Evolutionary conservation across 1,139 yeast genomes (phyloP).

Genomic region (Meyerozyma elateridarum): DNA sequence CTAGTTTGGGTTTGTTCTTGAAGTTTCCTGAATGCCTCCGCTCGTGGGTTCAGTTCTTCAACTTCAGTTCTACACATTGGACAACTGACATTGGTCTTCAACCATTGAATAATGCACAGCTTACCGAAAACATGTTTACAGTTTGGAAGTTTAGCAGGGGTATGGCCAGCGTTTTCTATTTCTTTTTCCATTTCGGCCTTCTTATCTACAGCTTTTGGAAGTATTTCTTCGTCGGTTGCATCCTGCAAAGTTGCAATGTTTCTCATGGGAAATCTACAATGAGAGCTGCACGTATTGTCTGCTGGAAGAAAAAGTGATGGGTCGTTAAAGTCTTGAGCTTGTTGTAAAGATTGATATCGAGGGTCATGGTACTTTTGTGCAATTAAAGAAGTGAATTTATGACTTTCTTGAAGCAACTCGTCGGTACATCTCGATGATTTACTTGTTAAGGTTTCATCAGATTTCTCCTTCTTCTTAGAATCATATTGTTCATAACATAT

Average conservation of each 20-base stretch:
- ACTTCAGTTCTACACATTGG: constrained; percentile 46
- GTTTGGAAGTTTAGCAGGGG: constrained; percentile 41
- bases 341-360: constrained; percentile 9
- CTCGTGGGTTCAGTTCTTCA: constrained; percentile 24
- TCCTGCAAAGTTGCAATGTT: constrained; percentile 22
- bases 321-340: constrained; percentile 25
- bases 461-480: no score
- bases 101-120: constrained; percentile 42
- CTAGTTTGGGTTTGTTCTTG: constrained; percentile 11
- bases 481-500: constrained; percentile 41
- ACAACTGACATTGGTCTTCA: constrained; percentile 37
- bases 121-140: constrained; percentile 42
- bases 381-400: background rate
- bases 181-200: constrained; percentile 13
- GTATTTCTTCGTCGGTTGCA: constrained; percentile 24
- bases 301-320: constrained; percentile 38
- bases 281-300: constrained; percentile 27
- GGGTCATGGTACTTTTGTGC: background rate
- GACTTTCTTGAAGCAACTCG: background rate
- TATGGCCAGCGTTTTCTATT: constrained; percentile 22
- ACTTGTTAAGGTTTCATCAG: no score
- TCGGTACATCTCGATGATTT: constrained; percentile 3
- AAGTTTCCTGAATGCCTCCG: constrained; percentile 12
- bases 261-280: constrained; percentile 32
- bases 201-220: constrained; percentile 27